A percentile compares a stretch with the other conserved stretches of the same genome.
phyloP scores from a whole-genome alignment of 2,329 filamentous ascomycete genomes.

The Cladosporium sp. region DNA sequence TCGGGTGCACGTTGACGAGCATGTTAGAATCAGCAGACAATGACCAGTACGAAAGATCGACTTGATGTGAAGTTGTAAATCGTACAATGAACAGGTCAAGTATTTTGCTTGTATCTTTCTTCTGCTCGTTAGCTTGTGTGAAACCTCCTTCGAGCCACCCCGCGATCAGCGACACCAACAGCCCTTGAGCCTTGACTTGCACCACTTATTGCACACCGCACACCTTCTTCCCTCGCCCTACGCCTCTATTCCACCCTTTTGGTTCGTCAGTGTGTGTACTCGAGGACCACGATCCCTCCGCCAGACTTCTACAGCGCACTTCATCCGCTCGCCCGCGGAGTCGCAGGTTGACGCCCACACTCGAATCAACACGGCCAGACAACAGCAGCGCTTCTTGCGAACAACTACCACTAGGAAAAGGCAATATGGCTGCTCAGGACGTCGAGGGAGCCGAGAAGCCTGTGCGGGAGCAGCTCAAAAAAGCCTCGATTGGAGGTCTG shows the following conservation, averaged over 20 bases:
- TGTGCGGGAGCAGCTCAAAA: conserved; percentile 61
- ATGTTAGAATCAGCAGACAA: neutral
- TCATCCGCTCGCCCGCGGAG: neutral
- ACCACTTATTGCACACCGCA: neutral
- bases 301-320: neutral
- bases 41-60: neutral
- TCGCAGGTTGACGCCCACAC: conserved; percentile 3
- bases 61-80: neutral
- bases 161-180: neutral
- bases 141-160: neutral
- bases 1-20: neutral
- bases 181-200: neutral
- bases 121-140: neutral
- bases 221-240: neutral
- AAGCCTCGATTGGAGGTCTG: conserved; percentile 56
- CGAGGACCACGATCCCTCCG: neutral
- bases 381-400: neutral
- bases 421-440: conserved; percentile 36
- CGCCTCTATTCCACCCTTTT: neutral
- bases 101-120: neutral
- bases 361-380: neutral
- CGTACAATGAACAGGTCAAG: neutral
- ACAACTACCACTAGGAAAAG: neutral
- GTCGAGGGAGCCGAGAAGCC: conserved; percentile 55
- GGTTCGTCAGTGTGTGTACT: neutral